Conservation (phyloP, 2,329 filamentous ascomycete species). For the Diaporthe sp. region DNA sequence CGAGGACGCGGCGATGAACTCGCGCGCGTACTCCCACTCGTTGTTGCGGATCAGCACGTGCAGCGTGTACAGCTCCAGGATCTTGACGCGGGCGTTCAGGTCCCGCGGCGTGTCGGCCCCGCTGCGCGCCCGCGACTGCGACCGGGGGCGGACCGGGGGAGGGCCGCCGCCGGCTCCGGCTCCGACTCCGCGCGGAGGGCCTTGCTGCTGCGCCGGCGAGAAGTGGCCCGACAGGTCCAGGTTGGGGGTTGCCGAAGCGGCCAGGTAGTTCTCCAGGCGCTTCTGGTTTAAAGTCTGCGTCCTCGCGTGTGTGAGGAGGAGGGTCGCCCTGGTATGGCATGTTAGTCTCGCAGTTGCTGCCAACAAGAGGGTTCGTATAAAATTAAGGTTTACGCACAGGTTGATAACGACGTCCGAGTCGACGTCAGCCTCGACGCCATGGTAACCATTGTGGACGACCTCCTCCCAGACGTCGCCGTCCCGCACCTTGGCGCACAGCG, state of each 20-base stretch:
- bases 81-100: constrained; percentile 86
- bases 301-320: constrained; percentile 90
- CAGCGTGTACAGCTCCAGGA: constrained; percentile 94
- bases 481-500: constrained; percentile 84
- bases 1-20: constrained; percentile 89
- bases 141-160: constrained; percentile 55
- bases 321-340: constrained; percentile 76
- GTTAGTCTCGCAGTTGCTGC: constrained; percentile 44
- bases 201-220: constrained; percentile 58
- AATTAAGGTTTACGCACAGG: constrained; percentile 67
- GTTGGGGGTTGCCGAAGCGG: constrained; percentile 79
- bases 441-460: constrained; percentile 88
- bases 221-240: constrained; percentile 80
- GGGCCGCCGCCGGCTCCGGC: constrained; percentile 40
- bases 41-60: constrained; percentile 94
- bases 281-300: constrained; percentile 88
- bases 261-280: constrained; percentile 89
- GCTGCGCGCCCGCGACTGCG: constrained; percentile 64
- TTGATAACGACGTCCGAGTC: constrained; percentile 96
- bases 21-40: constrained; percentile 95
- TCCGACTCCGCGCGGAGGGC: constrained; percentile 36
- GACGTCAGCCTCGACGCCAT: constrained; percentile 88
- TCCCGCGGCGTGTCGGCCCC: constrained; percentile 88
- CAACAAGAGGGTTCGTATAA: constrained; percentile 14
- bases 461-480: constrained; percentile 97